Evolutionary conservation across 768 basidiomycete genomes (phyloP).

Genomic region (Mycena crocata): DNA sequence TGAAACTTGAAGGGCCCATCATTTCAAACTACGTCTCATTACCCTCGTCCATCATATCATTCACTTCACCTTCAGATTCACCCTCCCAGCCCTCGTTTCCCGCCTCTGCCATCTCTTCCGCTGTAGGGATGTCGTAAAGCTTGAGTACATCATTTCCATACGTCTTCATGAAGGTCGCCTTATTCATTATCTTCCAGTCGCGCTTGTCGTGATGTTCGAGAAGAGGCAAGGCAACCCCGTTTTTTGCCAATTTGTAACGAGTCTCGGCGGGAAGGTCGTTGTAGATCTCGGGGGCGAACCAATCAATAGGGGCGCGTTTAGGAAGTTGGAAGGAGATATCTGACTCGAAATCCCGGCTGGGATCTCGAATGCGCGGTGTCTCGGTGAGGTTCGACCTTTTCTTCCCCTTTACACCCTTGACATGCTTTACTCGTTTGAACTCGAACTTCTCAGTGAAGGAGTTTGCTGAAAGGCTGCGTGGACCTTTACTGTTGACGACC

Average conservation of each 20-base stretch:
- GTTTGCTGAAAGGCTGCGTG: not conserved
- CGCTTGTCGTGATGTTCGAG: conserved; percentile 13
- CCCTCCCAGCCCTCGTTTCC: conserved; percentile 1
- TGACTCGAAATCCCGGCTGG: not conserved
- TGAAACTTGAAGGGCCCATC: too few species aligned
- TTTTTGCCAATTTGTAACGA: conserved; percentile 26
- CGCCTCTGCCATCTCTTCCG: conserved; percentile 28
- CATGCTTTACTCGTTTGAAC: not conserved
- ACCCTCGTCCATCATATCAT: conserved; percentile 1
- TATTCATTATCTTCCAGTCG: conserved; percentile 35
- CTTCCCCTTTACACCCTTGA: not conserved
- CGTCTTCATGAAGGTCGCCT: conserved; percentile 35
- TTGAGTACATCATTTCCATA: conserved; percentile 38
- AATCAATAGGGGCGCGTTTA: conserved; percentile 37
- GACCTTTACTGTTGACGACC: not conserved
- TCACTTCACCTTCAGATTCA: conserved; percentile 15
- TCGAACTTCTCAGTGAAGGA: not conserved
- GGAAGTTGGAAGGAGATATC: conserved; percentile 13
- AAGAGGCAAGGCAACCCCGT: conserved; percentile 32
- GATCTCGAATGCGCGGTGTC: not conserved
- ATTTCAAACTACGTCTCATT: too few species aligned
- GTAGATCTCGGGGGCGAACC: conserved; percentile 39
- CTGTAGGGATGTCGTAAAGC: conserved; percentile 37
- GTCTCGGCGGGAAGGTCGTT: conserved; percentile 33
- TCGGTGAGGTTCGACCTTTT: not conserved